Evolutionary conservation across 257 asterid species (phyloP).

Genomic region (Ajuga chamaepitys): DNA sequence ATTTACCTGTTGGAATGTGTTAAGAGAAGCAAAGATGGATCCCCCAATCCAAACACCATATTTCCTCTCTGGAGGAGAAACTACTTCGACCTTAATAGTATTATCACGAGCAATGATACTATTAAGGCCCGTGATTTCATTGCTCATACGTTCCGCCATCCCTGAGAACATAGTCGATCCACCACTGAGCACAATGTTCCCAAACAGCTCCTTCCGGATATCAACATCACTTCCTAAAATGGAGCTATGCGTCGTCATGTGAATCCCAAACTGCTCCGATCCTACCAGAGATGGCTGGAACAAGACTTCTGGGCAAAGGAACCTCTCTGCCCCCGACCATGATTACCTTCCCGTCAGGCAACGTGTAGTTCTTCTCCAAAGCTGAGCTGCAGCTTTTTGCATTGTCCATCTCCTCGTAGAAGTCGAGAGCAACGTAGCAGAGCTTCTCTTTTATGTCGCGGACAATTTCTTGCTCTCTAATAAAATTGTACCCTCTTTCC

Average conservation of each 20-base stretch:
- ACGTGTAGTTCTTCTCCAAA: constrained; percentile 29
- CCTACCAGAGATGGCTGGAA: constrained; percentile 35
- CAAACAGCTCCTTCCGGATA: constrained; percentile 30
- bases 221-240: constrained; percentile 33
- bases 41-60: constrained; percentile 39
- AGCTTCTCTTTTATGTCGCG: constrained; percentile 35
- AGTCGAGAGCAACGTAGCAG: constrained; percentile 30
- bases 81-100: constrained; percentile 31
- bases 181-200: constrained; percentile 14
- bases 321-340: constrained; percentile 36
- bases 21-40: constrained; percentile 22
- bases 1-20: neutral
- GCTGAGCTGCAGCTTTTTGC: constrained; percentile 27
- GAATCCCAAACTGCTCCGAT: constrained; percentile 26
- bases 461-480: constrained; percentile 36
- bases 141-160: constrained; percentile 33
- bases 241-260: constrained; percentile 21
- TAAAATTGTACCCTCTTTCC: constrained; percentile 32
- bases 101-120: too few species aligned
- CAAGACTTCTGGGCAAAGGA: constrained; percentile 36
- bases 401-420: constrained; percentile 29
- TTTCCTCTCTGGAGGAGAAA: constrained; percentile 35
- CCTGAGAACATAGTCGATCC: constrained; percentile 38
- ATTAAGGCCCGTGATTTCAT: constrained; percentile 27
- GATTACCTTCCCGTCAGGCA: constrained; percentile 36